Evolutionary conservation across 306 rosid species (phyloP).

Genomic region (Arachis stenosperma): DNA sequence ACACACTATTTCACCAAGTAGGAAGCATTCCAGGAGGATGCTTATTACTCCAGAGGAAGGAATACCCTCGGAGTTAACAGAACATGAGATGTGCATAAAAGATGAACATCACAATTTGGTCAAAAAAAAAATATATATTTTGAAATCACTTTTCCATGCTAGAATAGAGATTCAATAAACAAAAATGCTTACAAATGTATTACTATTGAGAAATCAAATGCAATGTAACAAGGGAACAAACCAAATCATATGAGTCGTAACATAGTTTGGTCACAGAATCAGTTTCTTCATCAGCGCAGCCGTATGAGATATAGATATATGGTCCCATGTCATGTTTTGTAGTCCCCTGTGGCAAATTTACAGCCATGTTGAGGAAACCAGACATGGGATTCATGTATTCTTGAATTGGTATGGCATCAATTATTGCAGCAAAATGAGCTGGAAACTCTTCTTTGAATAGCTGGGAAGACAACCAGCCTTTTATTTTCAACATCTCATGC

Average conservation of each 20-base stretch:
- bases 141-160: slow-evolving; percentile 6
- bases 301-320: slow-evolving; percentile 72
- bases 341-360: slow-evolving; percentile 72
- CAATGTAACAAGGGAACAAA: slow-evolving; percentile 47
- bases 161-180: neutral
- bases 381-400: slow-evolving; percentile 91
- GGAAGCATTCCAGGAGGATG: slow-evolving; percentile 20
- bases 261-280: slow-evolving; percentile 72
- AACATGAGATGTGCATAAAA: slow-evolving; percentile 32
- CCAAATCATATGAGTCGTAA: slow-evolving; percentile 80
- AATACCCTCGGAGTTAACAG: slow-evolving; percentile 23
- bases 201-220: slow-evolving; percentile 19
- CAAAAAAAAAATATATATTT: neutral
- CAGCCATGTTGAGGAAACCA: slow-evolving; percentile 86
- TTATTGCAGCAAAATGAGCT: slow-evolving; percentile 75
- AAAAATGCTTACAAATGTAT: slow-evolving; percentile 3
- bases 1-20: slow-evolving; percentile 10
- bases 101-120: slow-evolving; percentile 13
- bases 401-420: slow-evolving; percentile 79
- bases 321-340: slow-evolving; percentile 82
- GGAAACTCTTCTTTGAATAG: slow-evolving; percentile 94
- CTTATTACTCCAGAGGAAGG: slow-evolving; percentile 30
- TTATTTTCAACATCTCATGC: slow-evolving; percentile 76
- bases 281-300: slow-evolving; percentile 66
- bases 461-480: slow-evolving; percentile 88